phyloP scores from a whole-genome alignment of 116 monocot genomes.

The Dioscorea cayenensis region DNA sequence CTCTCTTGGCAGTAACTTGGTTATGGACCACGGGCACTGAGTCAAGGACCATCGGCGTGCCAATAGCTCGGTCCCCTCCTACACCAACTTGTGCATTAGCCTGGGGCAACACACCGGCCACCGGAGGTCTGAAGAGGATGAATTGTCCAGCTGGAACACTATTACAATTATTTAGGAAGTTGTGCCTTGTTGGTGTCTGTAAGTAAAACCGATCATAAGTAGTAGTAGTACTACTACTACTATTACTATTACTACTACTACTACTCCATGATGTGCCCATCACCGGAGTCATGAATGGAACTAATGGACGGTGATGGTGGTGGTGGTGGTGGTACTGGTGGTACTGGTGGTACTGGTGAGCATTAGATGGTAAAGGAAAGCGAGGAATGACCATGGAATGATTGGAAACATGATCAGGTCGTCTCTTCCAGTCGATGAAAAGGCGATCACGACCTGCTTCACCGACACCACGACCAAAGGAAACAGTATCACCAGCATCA shows the following conservation, averaged over 20 bases:
- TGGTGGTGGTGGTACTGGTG: too few relatives aligned
- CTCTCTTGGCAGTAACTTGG: constrained; percentile 16
- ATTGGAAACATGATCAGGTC: constrained; percentile 6
- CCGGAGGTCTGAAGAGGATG: constrained; percentile 10
- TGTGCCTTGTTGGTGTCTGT: background rate
- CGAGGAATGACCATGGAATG: background rate
- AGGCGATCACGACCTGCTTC: constrained; percentile 24
- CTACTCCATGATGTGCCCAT: background rate
- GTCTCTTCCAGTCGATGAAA: constrained; percentile 52
- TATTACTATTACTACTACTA: background rate
- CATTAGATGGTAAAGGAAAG: background rate
- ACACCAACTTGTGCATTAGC: constrained; percentile 7
- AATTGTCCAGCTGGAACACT: background rate
- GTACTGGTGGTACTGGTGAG: too few relatives aligned
- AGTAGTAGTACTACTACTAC: too few relatives aligned
- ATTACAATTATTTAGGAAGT: background rate
- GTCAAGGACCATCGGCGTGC: constrained; percentile 17
- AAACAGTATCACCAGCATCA: constrained; percentile 51
- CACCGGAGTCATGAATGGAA: background rate
- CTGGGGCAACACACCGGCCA: background rate
- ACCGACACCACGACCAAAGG: constrained; percentile 41
- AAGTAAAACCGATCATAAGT: background rate
- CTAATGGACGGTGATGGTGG: background rate
- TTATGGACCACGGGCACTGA: constrained; percentile 18
- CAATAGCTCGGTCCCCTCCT: background rate